Conservation (phyloP, 1,284 basidiomycete genomes). For the Wolfiporia cocos region DNA sequence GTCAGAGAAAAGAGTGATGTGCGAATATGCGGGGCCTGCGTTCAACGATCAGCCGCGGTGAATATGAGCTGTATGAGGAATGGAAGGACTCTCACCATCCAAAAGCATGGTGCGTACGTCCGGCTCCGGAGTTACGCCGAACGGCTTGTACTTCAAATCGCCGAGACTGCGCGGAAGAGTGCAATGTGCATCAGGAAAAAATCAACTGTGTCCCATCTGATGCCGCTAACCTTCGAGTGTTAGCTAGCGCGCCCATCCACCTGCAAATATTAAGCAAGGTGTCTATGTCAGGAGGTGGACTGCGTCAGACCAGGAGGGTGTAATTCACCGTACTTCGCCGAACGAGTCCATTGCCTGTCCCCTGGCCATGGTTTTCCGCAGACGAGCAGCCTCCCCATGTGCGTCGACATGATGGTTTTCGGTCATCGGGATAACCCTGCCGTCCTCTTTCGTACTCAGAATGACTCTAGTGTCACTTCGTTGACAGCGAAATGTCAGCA, state of each 20-base stretch:
- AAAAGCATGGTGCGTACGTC: constrained; percentile 82
- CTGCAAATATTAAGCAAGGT: constrained; percentile 28
- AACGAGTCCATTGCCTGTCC: constrained; percentile 92
- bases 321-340: constrained; percentile 75
- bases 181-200: constrained; percentile 6
- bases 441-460: constrained; percentile 71
- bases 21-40: constrained; percentile 76
- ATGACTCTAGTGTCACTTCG: constrained; percentile 85
- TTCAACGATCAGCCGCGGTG: constrained; percentile 1
- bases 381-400: constrained; percentile 75
- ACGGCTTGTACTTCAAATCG: constrained; percentile 85
- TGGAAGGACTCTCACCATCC: constrained; percentile 42
- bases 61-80: neutral
- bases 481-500: too few species aligned
- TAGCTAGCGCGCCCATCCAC: constrained; percentile 95
- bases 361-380: constrained; percentile 88
- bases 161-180: constrained; percentile 57
- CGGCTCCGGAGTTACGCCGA: constrained; percentile 93
- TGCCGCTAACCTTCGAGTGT: constrained; percentile 74
- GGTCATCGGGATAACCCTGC: constrained; percentile 75
- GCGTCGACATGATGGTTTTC: constrained; percentile 93
- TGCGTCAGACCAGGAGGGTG: neutral
- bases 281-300: neutral
- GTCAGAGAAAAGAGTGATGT: constrained; percentile 81
- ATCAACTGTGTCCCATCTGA: neutral